phyloP scores from a whole-genome alignment of 208 protist species.

The Lotmaria passim region DNA sequence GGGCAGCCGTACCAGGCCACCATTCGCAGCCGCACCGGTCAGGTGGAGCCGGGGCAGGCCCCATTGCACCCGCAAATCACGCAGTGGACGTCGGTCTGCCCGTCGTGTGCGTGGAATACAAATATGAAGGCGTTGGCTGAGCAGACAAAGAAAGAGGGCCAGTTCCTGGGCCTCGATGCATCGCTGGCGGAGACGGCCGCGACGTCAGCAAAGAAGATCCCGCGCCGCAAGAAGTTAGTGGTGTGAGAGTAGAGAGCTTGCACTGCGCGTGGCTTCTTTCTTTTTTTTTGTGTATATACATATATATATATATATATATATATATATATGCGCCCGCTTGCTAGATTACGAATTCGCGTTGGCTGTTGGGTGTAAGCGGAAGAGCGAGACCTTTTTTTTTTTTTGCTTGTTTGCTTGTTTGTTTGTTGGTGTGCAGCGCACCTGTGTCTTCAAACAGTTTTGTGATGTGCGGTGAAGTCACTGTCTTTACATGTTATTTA shows the following conservation, averaged over 20 bases:
- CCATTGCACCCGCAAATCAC: constrained; percentile 58
- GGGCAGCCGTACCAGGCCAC: constrained; percentile 62
- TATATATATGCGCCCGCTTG: no score
- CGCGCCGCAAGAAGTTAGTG: constrained; percentile 62
- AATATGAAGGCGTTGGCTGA: constrained; percentile 57
- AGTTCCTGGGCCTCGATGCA: constrained; percentile 66
- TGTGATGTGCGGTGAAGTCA: no score
- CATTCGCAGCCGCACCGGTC: constrained; percentile 77
- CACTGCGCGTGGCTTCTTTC: no score
- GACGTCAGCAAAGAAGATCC: constrained; percentile 27
- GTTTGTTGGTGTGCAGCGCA: no score
- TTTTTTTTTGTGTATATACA: constrained; percentile 19
- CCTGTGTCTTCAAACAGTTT: no score
- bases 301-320: no score
- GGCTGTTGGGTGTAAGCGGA: no score
- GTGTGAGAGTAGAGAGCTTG: constrained; percentile 14
- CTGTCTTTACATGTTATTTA: no score
- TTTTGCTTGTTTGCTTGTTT: no score
- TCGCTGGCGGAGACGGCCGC: constrained; percentile 16
- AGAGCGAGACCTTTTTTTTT: no score
- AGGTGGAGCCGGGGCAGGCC: constrained; percentile 66
- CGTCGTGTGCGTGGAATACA: constrained; percentile 62
- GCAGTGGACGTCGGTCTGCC: constrained; percentile 66
- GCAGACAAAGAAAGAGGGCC: constrained; percentile 42
- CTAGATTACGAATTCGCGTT: no score